Evolutionary conservation across 2,329 filamentous ascomycete genomes (phyloP).

Genomic region (Celoporthe dispersa): DNA sequence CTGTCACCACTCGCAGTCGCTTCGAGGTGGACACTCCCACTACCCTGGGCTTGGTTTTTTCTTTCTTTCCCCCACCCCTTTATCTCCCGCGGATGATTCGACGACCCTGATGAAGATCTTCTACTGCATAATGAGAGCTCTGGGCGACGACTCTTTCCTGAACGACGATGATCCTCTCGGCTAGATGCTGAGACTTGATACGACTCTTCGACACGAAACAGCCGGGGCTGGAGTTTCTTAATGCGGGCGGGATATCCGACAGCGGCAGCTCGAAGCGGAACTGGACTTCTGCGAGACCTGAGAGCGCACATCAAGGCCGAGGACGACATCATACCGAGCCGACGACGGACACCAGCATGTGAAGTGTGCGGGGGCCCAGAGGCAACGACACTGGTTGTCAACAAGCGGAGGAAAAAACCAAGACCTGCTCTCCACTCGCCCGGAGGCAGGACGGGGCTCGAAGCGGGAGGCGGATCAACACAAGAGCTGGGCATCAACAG

Average conservation of each 20-base stretch:
- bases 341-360: conserved; percentile 41
- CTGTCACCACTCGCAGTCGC: conserved; percentile 40
- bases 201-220: conserved; percentile 30
- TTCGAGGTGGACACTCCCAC: conserved; percentile 43
- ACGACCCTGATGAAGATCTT: conserved; percentile 47
- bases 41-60: conserved; percentile 39
- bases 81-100: conserved; percentile 53
- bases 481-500: conserved; percentile 36
- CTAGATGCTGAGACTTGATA: conserved; percentile 31
- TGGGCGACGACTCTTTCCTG: conserved; percentile 44
- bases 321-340: conserved; percentile 41
- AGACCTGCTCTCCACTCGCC: conserved; percentile 32
- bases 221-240: conserved; percentile 20
- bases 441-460: conserved; percentile 29
- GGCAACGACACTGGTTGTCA: conserved; percentile 50
- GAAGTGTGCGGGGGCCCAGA: conserved; percentile 39
- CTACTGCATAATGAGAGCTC: conserved; percentile 35
- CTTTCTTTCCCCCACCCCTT: conserved; percentile 43
- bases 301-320: conserved; percentile 24
- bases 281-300: conserved; percentile 32
- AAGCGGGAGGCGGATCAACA: conserved; percentile 37
- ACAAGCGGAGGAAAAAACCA: conserved; percentile 37
- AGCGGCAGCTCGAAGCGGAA: conserved; percentile 29
- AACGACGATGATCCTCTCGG: conserved; percentile 34
- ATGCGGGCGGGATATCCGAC: conserved; percentile 31